Evolutionary conservation across 2,329 filamentous ascomycete genomes (phyloP).

Genomic region (Chrysosporium queenslandicum): DNA sequence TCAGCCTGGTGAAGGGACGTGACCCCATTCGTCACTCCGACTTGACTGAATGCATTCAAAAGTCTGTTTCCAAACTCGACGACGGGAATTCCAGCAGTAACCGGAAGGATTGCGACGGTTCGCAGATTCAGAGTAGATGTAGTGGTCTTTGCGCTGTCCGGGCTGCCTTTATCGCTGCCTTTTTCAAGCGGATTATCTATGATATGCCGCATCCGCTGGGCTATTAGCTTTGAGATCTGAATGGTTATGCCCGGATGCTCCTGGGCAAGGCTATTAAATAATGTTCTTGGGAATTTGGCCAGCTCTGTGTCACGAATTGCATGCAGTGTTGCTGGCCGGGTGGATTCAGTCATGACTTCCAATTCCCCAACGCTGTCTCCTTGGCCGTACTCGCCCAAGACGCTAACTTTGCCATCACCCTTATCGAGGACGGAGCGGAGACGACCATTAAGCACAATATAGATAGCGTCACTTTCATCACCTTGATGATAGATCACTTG

Average conservation of each 20-base stretch:
- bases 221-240: slow-evolving; percentile 97
- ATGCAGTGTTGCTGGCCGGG: slow-evolving; percentile 80
- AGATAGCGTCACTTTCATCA: slow-evolving; percentile 96
- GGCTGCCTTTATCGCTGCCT: slow-evolving; percentile 51
- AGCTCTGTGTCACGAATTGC: slow-evolving; percentile 94
- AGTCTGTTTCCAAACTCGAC: slow-evolving; percentile 88
- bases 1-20: slow-evolving; percentile 87
- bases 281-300: slow-evolving; percentile 85
- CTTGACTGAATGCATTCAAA: slow-evolving; percentile 77
- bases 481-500: slow-evolving; percentile 89
- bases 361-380: slow-evolving; percentile 96
- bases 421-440: slow-evolving; percentile 74
- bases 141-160: slow-evolving; percentile 43
- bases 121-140: slow-evolving; percentile 86
- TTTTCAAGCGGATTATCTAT: slow-evolving; percentile 66
- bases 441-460: slow-evolving; percentile 90
- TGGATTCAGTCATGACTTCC: slow-evolving; percentile 91
- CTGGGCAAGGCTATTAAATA: slow-evolving; percentile 95
- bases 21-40: slow-evolving; percentile 79
- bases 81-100: slow-evolving; percentile 83
- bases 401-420: slow-evolving; percentile 69
- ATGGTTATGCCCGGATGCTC: slow-evolving; percentile 98
- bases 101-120: slow-evolving; percentile 83
- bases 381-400: slow-evolving; percentile 87
- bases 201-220: slow-evolving; percentile 80